These are phyloP conservation scores for Aspergillus sp. DNA, from an alignment of 2,329 filamentous ascomycete species.

Conservation along the genomic window DNA sequence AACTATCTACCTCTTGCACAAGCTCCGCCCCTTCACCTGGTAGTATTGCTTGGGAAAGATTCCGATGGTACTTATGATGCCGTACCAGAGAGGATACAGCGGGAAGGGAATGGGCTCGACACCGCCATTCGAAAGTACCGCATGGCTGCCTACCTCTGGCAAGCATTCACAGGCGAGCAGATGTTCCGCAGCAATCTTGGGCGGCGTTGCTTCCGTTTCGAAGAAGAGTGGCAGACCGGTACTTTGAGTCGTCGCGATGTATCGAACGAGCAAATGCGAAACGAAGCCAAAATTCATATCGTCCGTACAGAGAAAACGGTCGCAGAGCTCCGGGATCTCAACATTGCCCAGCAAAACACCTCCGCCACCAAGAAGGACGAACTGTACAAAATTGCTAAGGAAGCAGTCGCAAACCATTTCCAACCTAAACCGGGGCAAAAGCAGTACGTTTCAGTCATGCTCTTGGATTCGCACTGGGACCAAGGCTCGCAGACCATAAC, in stretches of 20 bases:
- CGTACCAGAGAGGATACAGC: constrained; percentile 66
- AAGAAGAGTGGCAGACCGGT: constrained; percentile 90
- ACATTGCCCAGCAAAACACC: constrained; percentile 72
- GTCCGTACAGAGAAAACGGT: constrained; percentile 80
- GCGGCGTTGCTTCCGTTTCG: constrained; percentile 79
- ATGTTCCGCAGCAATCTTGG: constrained; percentile 89
- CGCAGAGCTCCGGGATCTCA: constrained; percentile 72
- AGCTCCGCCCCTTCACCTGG: constrained; percentile 80
- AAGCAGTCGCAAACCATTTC: constrained; percentile 76
- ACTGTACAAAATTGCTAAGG: constrained; percentile 70
- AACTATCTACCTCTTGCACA: constrained; percentile 80
- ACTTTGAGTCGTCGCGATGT: constrained; percentile 72
- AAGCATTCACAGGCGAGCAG: constrained; percentile 93
- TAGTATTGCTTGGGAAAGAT: constrained; percentile 81
- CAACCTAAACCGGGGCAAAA: constrained; percentile 70
- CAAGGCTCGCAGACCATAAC: constrained; percentile 62
- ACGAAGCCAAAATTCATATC: constrained; percentile 84
- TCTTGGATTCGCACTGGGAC: constrained; percentile 90
- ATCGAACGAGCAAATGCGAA: constrained; percentile 69
- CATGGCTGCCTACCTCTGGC: constrained; percentile 95
- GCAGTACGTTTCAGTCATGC: constrained; percentile 79
- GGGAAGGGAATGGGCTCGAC: constrained; percentile 77
- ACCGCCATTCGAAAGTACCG: constrained; percentile 83
- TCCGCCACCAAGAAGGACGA: constrained; percentile 66
- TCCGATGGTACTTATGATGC: constrained; percentile 83